Percentiles rank a stretch among this genome's conserved stretches.
phyloP scores from a whole-genome alignment of 768 basidiomycete species.

The Russula brevipes region DNA sequence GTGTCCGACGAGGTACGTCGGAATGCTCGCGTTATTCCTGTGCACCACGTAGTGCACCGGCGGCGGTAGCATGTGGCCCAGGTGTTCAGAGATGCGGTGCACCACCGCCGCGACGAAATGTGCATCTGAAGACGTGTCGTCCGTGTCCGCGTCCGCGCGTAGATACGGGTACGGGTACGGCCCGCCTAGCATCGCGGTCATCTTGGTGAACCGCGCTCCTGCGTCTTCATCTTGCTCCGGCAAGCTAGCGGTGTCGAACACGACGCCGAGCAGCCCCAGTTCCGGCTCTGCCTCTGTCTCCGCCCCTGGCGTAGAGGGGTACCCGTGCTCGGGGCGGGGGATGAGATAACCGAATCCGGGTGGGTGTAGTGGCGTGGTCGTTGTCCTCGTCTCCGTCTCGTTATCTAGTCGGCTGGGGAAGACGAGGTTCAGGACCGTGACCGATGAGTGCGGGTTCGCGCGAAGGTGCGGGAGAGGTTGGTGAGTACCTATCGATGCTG shows the following conservation, averaged over 20 bases:
- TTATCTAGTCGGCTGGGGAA: constrained; percentile 46
- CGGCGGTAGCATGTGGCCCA: constrained; percentile 35
- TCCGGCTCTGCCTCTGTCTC: not conserved
- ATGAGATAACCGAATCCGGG: constrained; percentile 93
- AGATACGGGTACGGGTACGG: constrained; percentile 43
- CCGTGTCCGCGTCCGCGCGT: too few relatives aligned
- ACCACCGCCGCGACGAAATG: constrained; percentile 29
- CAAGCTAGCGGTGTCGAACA: constrained; percentile 84
- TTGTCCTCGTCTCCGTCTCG: constrained; percentile 27
- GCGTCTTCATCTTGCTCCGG: constrained; percentile 46
- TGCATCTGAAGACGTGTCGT: not conserved
- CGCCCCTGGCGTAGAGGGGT: constrained; percentile 30
- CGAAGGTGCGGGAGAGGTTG: constrained; percentile 56
- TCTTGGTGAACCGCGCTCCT: constrained; percentile 50
- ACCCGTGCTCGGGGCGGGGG: constrained; percentile 63
- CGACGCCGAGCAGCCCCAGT: constrained; percentile 68
- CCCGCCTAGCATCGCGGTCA: constrained; percentile 90
- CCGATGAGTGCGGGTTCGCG: constrained; percentile 69
- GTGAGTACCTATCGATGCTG: constrained; percentile 28
- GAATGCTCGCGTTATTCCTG: constrained; percentile 67
- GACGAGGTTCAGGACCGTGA: constrained; percentile 85
- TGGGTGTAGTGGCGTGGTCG: constrained; percentile 53
- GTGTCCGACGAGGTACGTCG: constrained; percentile 71
- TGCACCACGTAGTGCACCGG: constrained; percentile 52
- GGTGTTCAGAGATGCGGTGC: constrained; percentile 21